Percentiles rank a stretch among this genome's conserved stretches.
Evolutionary conservation across 805 yeast genomes (phyloP).

Genomic region (Jamesozyma rosinii): DNA sequence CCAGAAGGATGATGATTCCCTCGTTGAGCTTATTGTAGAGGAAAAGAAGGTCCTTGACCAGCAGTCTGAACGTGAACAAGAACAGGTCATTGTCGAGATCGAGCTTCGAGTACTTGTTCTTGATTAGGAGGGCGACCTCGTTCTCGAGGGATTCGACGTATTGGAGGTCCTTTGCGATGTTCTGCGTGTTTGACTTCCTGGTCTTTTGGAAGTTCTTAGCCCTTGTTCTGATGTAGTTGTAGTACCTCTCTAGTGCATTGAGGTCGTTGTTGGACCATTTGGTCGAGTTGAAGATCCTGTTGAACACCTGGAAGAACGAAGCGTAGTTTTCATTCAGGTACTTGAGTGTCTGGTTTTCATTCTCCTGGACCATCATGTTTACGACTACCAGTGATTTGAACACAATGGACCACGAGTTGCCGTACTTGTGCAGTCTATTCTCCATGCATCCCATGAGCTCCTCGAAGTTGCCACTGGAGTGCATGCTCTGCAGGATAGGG

Average conservation of each 20-base stretch:
- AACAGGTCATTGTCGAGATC: constrained; percentile 76
- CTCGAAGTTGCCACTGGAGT: constrained; percentile 38
- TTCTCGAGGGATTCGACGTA: constrained; percentile 74
- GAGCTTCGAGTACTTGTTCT: constrained; percentile 65
- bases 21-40: constrained; percentile 86
- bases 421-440: constrained; percentile 57
- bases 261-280: constrained; percentile 37
- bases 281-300: constrained; percentile 17
- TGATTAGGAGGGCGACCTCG: constrained; percentile 66
- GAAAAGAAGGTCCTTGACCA: constrained; percentile 77
- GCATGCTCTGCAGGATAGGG: constrained; percentile 58
- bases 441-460: constrained; percentile 59
- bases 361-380: constrained; percentile 83
- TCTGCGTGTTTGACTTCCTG: neutral
- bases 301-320: constrained; percentile 39
- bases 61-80: constrained; percentile 70
- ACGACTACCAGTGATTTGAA: constrained; percentile 77
- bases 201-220: constrained; percentile 32
- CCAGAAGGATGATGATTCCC: constrained; percentile 86
- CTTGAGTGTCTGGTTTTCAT: constrained; percentile 34
- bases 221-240: constrained; percentile 59
- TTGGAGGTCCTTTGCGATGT: constrained; percentile 33
- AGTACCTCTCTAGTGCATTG: constrained; percentile 53
- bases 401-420: constrained; percentile 78
- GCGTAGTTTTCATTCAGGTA: constrained; percentile 37